A percentile compares a stretch with the other conserved stretches of the same genome.
Conservation (phyloP, 495 filamentous ascomycete genomes). For the Jackrogersella minutella region DNA sequence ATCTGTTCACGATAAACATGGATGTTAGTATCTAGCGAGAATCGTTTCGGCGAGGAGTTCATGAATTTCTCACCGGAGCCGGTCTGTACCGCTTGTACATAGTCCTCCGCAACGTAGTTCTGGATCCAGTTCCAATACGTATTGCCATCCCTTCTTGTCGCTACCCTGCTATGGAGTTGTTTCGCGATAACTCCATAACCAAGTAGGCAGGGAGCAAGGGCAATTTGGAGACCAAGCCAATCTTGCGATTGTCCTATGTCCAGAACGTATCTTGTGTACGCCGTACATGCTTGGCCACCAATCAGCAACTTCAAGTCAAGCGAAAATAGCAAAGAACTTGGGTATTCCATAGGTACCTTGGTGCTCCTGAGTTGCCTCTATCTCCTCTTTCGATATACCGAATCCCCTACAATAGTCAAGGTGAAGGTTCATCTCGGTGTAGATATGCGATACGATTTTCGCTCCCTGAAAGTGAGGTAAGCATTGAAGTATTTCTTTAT, state of each 20-base stretch:
- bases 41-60: not conserved
- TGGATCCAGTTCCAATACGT: slow-evolving; percentile 91
- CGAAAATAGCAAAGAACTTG: not conserved
- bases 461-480: slow-evolving; percentile 61
- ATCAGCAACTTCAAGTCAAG: slow-evolving; percentile 31
- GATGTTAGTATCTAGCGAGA: slow-evolving; percentile 35
- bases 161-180: slow-evolving; percentile 65
- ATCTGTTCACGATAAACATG: slow-evolving; percentile 54
- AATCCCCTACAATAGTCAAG: slow-evolving; percentile 80
- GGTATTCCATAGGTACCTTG: slow-evolving; percentile 63
- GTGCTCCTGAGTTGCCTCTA: slow-evolving; percentile 75
- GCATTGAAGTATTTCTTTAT: too few species aligned
- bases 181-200: slow-evolving; percentile 83
- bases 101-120: slow-evolving; percentile 84
- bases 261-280: slow-evolving; percentile 82
- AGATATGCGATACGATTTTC: slow-evolving; percentile 74
- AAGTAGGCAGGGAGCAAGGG: slow-evolving; percentile 83
- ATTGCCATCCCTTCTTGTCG: slow-evolving; percentile 70
- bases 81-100: slow-evolving; percentile 69
- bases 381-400: slow-evolving; percentile 77
- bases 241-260: slow-evolving; percentile 88
- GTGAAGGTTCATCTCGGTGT: slow-evolving; percentile 81
- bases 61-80: slow-evolving; percentile 65
- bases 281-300: slow-evolving; percentile 66
- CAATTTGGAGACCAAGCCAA: slow-evolving; percentile 82